A percentile compares a stretch with the other conserved stretches of the same genome.
phyloP scores from a whole-genome alignment of 257 asterid species.

The Solanum rostratum region DNA sequence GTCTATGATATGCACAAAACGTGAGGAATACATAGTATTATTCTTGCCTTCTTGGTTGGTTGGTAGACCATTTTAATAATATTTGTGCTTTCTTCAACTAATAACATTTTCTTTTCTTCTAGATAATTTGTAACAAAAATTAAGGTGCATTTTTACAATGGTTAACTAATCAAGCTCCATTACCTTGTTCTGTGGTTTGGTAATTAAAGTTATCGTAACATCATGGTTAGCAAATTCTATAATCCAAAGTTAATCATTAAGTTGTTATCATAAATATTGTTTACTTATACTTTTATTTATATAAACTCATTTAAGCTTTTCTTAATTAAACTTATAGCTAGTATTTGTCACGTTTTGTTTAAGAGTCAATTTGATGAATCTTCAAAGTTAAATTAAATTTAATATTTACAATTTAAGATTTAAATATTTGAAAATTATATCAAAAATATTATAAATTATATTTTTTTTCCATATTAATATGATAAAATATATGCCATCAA shows the following conservation, averaged over 20 bases:
- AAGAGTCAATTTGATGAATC: too few species aligned
- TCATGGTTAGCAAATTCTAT: neutral
- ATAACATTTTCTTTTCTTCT: neutral
- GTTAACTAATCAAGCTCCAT: neutral
- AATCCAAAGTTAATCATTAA: neutral
- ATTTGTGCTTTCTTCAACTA: neutral
- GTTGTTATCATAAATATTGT: neutral
- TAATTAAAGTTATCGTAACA: neutral
- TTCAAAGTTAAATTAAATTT: too few species aligned
- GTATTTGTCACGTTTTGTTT: rapidly evolving
- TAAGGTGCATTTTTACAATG: neutral
- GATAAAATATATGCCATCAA: too few species aligned
- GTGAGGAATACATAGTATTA: neutral
- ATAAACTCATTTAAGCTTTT: neutral
- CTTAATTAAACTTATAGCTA: neutral
- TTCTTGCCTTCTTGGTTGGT: neutral
- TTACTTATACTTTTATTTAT: neutral
- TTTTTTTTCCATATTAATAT: too few species aligned
- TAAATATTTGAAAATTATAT: too few species aligned
- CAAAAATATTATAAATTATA: too few species aligned
- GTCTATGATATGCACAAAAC: neutral
- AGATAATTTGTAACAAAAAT: neutral
- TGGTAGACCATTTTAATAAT: neutral
- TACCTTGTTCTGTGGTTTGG: neutral
- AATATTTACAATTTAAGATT: too few species aligned